phyloP scores from a whole-genome alignment of 805 yeast species.

The Candida golubevii region DNA sequence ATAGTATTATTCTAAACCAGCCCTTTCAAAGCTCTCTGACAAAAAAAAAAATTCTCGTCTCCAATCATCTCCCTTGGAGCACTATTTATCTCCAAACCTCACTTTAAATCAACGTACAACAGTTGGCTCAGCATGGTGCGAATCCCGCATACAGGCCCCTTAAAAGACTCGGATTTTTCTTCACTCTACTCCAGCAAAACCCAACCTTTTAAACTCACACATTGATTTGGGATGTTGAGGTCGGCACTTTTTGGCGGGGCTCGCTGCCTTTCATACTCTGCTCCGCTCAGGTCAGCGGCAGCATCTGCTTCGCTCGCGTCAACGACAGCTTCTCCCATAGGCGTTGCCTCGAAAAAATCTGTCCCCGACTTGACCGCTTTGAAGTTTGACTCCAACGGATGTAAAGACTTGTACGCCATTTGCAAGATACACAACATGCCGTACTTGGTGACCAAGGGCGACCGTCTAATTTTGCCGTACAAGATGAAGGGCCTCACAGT shows the following conservation, averaged over 20 bases:
- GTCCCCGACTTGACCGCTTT: constrained; percentile 52
- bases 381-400: constrained; percentile 56
- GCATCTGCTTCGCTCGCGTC: neutral
- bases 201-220: neutral
- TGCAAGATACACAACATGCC: constrained; percentile 79
- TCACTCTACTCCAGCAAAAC: too few relatives aligned
- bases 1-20: too few relatives aligned
- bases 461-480: constrained; percentile 73
- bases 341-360: neutral
- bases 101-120: too few relatives aligned
- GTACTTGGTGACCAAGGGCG: constrained; percentile 89
- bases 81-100: too few relatives aligned
- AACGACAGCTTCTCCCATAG: neutral
- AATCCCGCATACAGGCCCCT: too few relatives aligned
- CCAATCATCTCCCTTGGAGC: too few relatives aligned
- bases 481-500: constrained; percentile 69
- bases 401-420: constrained; percentile 66
- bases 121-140: too few relatives aligned
- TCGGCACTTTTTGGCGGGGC: constrained; percentile 6
- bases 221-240: constrained; percentile 7
- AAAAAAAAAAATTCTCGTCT: too few relatives aligned
- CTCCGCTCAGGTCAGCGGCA: constrained; percentile 9
- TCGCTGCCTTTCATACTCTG: constrained; percentile 10
- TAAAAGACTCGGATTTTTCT: too few relatives aligned
- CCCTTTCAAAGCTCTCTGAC: too few relatives aligned